These are phyloP conservation scores for Xylaria nigripes DNA, from an alignment of 495 filamentous ascomycete genomes.

Conservation along the genomic window DNA sequence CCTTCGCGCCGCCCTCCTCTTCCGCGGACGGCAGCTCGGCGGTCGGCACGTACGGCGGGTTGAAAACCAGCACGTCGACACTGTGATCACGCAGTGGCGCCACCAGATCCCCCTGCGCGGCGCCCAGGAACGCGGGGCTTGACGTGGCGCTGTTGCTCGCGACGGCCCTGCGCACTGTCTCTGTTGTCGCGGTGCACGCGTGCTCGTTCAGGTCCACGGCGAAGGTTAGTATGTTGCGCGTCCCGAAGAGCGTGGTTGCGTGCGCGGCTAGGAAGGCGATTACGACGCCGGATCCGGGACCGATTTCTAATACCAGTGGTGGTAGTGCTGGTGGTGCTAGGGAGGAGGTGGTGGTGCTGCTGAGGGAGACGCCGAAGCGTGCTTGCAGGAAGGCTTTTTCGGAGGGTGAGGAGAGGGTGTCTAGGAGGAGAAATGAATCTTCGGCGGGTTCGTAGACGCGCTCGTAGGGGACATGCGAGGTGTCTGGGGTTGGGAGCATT, in stretches of 20 bases:
- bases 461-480: slow-evolving; percentile 77
- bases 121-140: slow-evolving; percentile 45
- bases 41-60: slow-evolving; percentile 93
- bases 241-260: slow-evolving; percentile 62
- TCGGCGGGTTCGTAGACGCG: slow-evolving; percentile 89
- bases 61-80: slow-evolving; percentile 87
- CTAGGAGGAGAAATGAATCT: slow-evolving; percentile 90
- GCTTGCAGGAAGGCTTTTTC: slow-evolving; percentile 64
- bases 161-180: slow-evolving; percentile 52
- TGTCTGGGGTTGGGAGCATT: slow-evolving; percentile 91
- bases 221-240: slow-evolving; percentile 57
- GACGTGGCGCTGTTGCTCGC: slow-evolving; percentile 26
- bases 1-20: slow-evolving; percentile 13
- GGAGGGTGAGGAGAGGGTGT: slow-evolving; percentile 68
- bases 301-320: slow-evolving; percentile 75
- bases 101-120: slow-evolving; percentile 58
- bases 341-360: not conserved
- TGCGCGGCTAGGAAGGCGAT: slow-evolving; percentile 79
- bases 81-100: slow-evolving; percentile 43
- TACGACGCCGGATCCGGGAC: slow-evolving; percentile 84
- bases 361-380: slow-evolving; percentile 46
- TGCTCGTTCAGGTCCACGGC: slow-evolving; percentile 76
- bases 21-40: slow-evolving; percentile 50
- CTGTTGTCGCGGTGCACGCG: slow-evolving; percentile 60
- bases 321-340: not conserved